phyloP scores from a whole-genome alignment of 1,284 basidiomycete species.

The Ganoderma leucocontextum region DNA sequence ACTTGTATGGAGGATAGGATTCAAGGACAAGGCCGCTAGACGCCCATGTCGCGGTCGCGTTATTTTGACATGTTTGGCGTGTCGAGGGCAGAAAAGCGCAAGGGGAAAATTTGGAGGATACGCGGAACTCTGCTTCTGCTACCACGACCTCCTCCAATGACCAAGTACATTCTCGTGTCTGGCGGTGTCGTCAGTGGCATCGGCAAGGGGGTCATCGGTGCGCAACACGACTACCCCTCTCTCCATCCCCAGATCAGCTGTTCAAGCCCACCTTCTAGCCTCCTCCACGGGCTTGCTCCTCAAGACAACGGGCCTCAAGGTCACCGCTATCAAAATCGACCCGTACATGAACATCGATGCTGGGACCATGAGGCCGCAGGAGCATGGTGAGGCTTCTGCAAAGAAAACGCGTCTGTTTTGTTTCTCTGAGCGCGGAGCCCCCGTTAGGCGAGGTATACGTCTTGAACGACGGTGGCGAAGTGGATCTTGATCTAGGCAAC shows the following conservation, averaged over 20 bases:
- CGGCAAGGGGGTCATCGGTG: slow-evolving; percentile 94
- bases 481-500: slow-evolving; percentile 97
- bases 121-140: slow-evolving; percentile 36
- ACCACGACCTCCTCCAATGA: slow-evolving; percentile 54
- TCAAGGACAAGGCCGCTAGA: background rate
- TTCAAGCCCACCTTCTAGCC: slow-evolving; percentile 59
- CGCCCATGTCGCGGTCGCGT: slow-evolving; percentile 30
- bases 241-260: slow-evolving; percentile 23
- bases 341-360: slow-evolving; percentile 99
- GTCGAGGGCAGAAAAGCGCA: slow-evolving; percentile 21
- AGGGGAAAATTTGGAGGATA: slow-evolving; percentile 25
- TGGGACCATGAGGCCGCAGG: slow-evolving; percentile 98
- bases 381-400: slow-evolving; percentile 79
- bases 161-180: slow-evolving; percentile 91
- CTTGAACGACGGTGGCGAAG: slow-evolving; percentile 98
- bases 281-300: slow-evolving; percentile 97
- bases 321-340: slow-evolving; percentile 99
- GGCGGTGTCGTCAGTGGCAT: slow-evolving; percentile 95
- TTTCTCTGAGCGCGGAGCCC: slow-evolving; percentile 34
- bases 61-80: slow-evolving; percentile 30
- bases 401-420: slow-evolving; percentile 7
- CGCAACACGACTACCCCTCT: slow-evolving; percentile 42
- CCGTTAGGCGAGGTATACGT: slow-evolving; percentile 94
- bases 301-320: slow-evolving; percentile 95
- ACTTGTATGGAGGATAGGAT: background rate